Conservation (phyloP, 306 rosid genomes). For the Cicer pinnatifidum region DNA sequence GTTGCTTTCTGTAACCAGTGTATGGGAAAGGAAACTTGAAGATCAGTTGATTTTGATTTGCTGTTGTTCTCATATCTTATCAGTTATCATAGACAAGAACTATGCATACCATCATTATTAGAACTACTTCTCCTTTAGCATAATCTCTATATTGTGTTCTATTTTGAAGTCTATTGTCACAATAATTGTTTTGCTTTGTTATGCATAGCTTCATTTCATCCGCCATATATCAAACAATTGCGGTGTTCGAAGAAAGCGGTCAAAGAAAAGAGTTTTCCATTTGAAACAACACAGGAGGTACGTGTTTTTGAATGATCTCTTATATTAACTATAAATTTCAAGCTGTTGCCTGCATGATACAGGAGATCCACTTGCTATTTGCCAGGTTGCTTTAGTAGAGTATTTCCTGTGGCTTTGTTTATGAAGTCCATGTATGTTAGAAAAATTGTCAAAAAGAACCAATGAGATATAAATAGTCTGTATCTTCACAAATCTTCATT, state of each 20-base stretch:
- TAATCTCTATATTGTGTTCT: slow-evolving; percentile 9
- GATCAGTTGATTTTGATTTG: neutral
- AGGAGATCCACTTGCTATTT: slow-evolving; percentile 8
- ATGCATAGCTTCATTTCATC: slow-evolving; percentile 67
- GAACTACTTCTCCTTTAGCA: slow-evolving; percentile 25
- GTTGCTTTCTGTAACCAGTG: neutral
- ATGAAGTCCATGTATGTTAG: neutral
- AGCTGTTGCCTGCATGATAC: slow-evolving; percentile 24
- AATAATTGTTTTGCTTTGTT: slow-evolving; percentile 39
- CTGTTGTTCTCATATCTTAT: slow-evolving; percentile 17
- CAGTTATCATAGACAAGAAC: slow-evolving; percentile 3
- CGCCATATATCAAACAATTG: slow-evolving; percentile 71
- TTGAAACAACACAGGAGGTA: slow-evolving; percentile 58
- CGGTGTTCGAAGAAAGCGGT: slow-evolving; percentile 53
- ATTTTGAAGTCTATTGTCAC: slow-evolving; percentile 18
- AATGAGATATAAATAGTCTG: slow-evolving; percentile 5
- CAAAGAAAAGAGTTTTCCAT: slow-evolving; percentile 51
- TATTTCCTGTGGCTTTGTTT: slow-evolving; percentile 8
- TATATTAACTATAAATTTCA: slow-evolving; percentile 9
- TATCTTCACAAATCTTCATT: neutral
- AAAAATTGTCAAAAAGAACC: slow-evolving; percentile 28
- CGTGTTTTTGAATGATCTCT: slow-evolving; percentile 25
- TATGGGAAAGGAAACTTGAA: slow-evolving; percentile 12
- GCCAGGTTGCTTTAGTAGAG: neutral
- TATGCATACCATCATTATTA: slow-evolving; percentile 26